Evolutionary conservation across 257 asterid genomes (phyloP), one percentile per base, ranked within the genome.

Genomic region (Hygrophila difformis): DNA sequence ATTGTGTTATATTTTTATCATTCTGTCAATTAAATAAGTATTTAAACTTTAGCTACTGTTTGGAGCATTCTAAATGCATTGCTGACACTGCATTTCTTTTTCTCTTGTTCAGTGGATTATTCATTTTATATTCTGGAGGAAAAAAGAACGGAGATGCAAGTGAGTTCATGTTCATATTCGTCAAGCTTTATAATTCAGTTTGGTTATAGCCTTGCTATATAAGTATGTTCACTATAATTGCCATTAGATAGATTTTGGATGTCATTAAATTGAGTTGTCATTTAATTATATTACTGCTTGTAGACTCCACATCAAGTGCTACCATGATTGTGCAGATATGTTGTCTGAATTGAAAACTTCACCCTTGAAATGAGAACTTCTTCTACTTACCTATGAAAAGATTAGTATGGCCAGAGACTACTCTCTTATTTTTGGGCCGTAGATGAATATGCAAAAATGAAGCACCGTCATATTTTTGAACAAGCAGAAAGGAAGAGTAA

Each of bases 61-160:
- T 14, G 19, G 6, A n/a, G 24, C 33, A 29, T 50, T 9, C 29
- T 56, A 20, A 41, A 57, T 26, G 18, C 39, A 53, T 60, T 48
- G 62, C 66, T 81, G 69, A 81, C 58, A 18, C 33, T 12, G 18
- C 51, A 15, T 35, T 39, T 60, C 49, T 47, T 40, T 11, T 66
- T 45, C 55, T 73, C 55, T 21, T 66, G 47, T 63, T 43, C 86
- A 89, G 98, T 85, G 93, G 96, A 58, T 82, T 24, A 37, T 64
- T 21, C 76, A 94, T 53, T 44, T 77, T 46, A 60, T 79, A 49
- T 67, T 74, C 69, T 82, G 98, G 94, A 82, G 78, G 69, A 73
- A 53, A 63, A 85, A 64, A 70, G 79, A 82, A 12, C 77, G 74
- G 34, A 76, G 68, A 66, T 72, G 78, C 94, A 89, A 64, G 96